Conservation (phyloP, 352 stramenopile genomes). For the Phytopythium kandeliae region DNA sequence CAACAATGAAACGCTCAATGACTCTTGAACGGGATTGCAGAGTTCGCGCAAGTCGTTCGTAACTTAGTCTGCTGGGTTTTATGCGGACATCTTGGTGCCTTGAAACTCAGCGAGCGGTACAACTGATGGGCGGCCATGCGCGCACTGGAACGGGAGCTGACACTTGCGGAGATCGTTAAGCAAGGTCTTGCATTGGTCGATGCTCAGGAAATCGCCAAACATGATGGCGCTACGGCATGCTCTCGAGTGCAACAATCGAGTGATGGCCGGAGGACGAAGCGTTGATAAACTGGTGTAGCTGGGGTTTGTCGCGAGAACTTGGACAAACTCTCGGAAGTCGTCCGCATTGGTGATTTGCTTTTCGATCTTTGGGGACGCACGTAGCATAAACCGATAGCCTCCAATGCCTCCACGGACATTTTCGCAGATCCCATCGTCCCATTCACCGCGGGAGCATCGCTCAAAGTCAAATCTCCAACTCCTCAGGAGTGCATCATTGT, state of each 20-base stretch:
- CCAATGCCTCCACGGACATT: constrained; percentile 5
- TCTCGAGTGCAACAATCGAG: constrained; percentile 78
- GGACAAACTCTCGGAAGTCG: constrained; percentile 86
- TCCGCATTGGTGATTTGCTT: constrained; percentile 46
- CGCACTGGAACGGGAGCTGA: constrained; percentile 88
- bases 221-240: constrained; percentile 91
- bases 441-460: constrained; percentile 6
- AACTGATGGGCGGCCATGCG: constrained; percentile 86
- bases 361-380: constrained; percentile 62
- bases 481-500: constrained; percentile 43
- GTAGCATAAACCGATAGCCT: constrained; percentile 21
- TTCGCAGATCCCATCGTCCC: not conserved
- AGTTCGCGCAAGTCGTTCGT: no score
- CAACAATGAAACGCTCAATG: no score
- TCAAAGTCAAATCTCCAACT: constrained; percentile 85
- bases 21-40: not conserved
- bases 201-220: constrained; percentile 86
- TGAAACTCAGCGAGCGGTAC: constrained; percentile 78
- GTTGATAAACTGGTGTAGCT: constrained; percentile 13
- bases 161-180: constrained; percentile 70
- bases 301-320: constrained; percentile 33
- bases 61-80: no score
- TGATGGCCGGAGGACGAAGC: constrained; percentile 71
- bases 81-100: not conserved
- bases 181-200: constrained; percentile 62